Evolutionary conservation across 176 grass and related monocot genomes (phyloP).

Genomic region (Saccharum spontaneum): DNA sequence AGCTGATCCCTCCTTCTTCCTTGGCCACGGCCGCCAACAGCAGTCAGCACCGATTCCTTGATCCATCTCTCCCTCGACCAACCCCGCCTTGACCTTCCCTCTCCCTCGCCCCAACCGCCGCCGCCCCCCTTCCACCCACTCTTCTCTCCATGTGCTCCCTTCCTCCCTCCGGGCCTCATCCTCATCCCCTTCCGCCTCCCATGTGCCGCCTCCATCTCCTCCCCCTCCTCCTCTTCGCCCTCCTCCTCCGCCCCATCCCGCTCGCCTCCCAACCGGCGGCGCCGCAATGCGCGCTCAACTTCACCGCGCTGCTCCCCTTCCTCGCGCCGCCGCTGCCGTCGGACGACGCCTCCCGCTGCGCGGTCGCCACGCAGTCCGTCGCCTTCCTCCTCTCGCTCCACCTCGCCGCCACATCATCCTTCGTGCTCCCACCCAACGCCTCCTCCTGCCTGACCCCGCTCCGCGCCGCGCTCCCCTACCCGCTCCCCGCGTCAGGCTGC

Average conservation of each 20-base stretch:
- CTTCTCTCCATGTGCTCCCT: not conserved
- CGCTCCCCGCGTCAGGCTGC: slow-evolving; percentile 43
- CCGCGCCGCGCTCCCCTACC: slow-evolving; percentile 37
- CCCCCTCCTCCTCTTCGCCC: not conserved
- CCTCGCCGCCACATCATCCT: slow-evolving; percentile 48
- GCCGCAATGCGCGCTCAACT: slow-evolving; percentile 67
- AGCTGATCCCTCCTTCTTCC: not conserved
- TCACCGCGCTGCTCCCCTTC: slow-evolving; percentile 53
- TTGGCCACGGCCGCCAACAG: not conserved
- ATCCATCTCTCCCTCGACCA: not conserved
- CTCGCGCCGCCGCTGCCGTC: slow-evolving; percentile 8
- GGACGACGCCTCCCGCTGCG: slow-evolving; percentile 44
- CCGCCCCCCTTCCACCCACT: not conserved
- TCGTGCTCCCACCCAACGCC: slow-evolving; percentile 42
- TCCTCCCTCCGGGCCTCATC: not conserved
- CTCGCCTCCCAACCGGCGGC: slow-evolving; percentile 12
- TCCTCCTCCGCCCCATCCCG: slow-evolving; percentile 13
- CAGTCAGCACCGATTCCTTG: not conserved
- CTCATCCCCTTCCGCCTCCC: not conserved
- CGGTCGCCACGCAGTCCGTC: slow-evolving; percentile 34
- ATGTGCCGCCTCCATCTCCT: not conserved
- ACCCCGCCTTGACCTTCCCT: not conserved
- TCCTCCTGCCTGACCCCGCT: slow-evolving; percentile 42
- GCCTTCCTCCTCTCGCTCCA: slow-evolving; percentile 53
- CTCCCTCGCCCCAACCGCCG: not conserved